phyloP scores from a whole-genome alignment of 768 basidiomycete species.

The Lepiota subincarnata region DNA sequence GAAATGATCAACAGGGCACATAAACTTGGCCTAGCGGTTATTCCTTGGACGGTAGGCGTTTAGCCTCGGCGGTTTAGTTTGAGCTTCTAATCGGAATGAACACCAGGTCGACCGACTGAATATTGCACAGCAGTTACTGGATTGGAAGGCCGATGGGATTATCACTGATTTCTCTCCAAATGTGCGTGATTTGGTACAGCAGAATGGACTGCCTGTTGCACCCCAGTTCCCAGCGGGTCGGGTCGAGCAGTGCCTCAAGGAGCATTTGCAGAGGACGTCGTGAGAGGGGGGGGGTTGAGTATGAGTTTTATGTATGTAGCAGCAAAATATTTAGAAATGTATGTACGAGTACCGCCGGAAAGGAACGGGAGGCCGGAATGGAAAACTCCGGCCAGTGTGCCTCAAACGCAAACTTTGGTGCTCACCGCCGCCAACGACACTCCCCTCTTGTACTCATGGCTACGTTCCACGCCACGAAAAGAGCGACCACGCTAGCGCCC shows the following conservation, averaged over 20 bases:
- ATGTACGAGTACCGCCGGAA: slow-evolving; percentile 22
- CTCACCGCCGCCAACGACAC: slow-evolving; percentile 18
- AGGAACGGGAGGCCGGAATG: slow-evolving; percentile 37
- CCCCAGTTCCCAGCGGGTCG: slow-evolving; percentile 55
- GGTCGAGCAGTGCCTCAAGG: slow-evolving; percentile 58
- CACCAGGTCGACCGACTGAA: slow-evolving; percentile 58
- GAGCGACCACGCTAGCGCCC: slow-evolving; percentile 76
- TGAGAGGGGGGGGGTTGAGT: neutral
- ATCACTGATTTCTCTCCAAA: slow-evolving; percentile 72
- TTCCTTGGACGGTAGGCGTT: slow-evolving; percentile 68
- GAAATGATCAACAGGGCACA: slow-evolving; percentile 70
- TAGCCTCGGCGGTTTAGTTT: neutral
- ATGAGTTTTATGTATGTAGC: slow-evolving; percentile 2
- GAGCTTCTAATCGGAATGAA: neutral
- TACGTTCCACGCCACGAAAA: slow-evolving; percentile 71
- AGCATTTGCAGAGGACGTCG: slow-evolving; percentile 38
- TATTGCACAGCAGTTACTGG: slow-evolving; percentile 54
- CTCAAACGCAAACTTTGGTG: slow-evolving; percentile 19
- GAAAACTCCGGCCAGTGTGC: slow-evolving; percentile 30
- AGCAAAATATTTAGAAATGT: neutral
- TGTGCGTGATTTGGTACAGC: slow-evolving; percentile 53
- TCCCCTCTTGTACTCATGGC: slow-evolving; percentile 47
- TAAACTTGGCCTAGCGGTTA: slow-evolving; percentile 54
- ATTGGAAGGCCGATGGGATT: slow-evolving; percentile 67
- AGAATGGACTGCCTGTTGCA: slow-evolving; percentile 48